Base-by-base conservation (phyloP, 2,329 filamentous ascomycete species). In the Geosmithia morbida region DNA sequence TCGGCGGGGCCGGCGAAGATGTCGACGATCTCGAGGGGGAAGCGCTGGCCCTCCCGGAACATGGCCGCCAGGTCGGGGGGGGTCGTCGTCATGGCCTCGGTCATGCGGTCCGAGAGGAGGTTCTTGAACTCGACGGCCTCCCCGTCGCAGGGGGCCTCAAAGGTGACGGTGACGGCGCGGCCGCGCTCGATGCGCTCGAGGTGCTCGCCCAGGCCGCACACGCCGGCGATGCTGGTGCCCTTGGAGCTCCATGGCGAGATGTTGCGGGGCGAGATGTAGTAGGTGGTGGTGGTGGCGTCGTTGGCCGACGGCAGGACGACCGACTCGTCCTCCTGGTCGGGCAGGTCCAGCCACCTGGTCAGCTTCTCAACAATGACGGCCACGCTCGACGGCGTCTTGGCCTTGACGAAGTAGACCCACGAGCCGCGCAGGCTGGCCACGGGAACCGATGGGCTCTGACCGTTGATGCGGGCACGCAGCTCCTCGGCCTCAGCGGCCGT, bases 231-330 rank as follows among this genome's bases (percentile, higher is more conserved):
- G 61, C 81, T 90, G 44, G 90, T 95, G 26, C 89, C 90, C 65
- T 96, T 89, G 48, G 89, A 95, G 66, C 88, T 96, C 92, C 92
- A 98, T 61, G 92, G 92, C 41, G 89, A 96, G 55, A 94, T 89
- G 56, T 85, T 85, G 54, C 90, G 79, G 18, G 90, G 90, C 44
- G 77, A 80, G 49, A 95, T 74, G 60, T 88, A 87, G 61, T 85
- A 75, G 51, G 81, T 70, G 45, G 73, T 66, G 42, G 71, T 69
- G 49, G 70, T 63, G 47, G 76, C 72, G 51, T 58, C 57, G 40
- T 57, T 55, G 16, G 62, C 29, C 10, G 42, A 13, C 19, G 41
- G 41, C 46, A 29, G 16, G 39, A 40, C 43, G n/a, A 26, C 30
- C 41, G 33, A 41, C 33, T 11, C 11, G 18, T n/a, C 44, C 17